These are phyloP conservation scores for Saitozyma sp. DNA, from an alignment of 768 basidiomycete species.

Conservation along the genomic window DNA sequence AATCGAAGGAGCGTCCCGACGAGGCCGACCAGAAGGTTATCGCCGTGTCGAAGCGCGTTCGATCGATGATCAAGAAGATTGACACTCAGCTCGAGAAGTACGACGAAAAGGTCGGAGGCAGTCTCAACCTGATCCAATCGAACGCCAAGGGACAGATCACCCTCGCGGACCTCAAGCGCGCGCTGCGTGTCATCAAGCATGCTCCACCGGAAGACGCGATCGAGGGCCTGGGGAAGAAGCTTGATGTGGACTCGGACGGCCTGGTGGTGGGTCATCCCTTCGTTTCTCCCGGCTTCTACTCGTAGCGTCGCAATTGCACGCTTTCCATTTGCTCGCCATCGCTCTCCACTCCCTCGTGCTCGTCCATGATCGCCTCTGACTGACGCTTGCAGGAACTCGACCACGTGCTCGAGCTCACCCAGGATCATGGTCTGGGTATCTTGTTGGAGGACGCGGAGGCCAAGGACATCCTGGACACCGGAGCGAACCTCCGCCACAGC, in stretches of 20 bases:
- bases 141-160: constrained; percentile 71
- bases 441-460: constrained; percentile 77
- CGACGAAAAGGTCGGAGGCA: constrained; percentile 64
- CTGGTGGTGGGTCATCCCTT: constrained; percentile 66
- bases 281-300: background rate
- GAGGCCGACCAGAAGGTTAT: constrained; percentile 56
- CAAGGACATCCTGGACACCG: constrained; percentile 66
- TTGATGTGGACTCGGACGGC: constrained; percentile 94
- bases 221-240: constrained; percentile 80
- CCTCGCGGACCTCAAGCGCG: constrained; percentile 82
- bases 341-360: background rate
- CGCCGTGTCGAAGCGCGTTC: constrained; percentile 92
- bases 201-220: constrained; percentile 86
- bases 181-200: constrained; percentile 89
- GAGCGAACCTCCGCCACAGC: constrained; percentile 49
- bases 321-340: background rate
- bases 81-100: constrained; percentile 89
- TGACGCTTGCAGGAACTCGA: constrained; percentile 60
- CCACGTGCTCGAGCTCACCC: constrained; percentile 84
- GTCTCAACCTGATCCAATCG: constrained; percentile 54
- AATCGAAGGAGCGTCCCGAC: constrained; percentile 51
- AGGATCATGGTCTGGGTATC: constrained; percentile 83
- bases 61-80: constrained; percentile 91
- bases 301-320: background rate
- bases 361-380: background rate